Evolutionary conservation across 208 protist species (phyloP).

Genomic region (Jaenimonas drosophilae): DNA sequence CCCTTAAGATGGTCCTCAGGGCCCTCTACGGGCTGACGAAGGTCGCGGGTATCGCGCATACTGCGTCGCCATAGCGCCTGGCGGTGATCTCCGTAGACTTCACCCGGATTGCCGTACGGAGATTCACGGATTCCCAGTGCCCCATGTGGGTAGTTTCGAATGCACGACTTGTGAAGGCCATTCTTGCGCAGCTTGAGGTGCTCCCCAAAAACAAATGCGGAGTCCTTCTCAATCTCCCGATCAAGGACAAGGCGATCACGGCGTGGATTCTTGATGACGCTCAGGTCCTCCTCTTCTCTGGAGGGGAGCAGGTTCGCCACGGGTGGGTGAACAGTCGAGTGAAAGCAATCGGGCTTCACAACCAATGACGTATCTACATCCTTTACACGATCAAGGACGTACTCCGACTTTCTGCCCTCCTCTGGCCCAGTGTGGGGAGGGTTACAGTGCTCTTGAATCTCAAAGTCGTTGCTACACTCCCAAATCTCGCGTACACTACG

Average conservation of each 20-base stretch:
- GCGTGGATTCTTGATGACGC: not conserved
- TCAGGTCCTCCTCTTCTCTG: not conserved
- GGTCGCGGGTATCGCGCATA: not conserved
- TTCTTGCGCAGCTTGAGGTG: not conserved
- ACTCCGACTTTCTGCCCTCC: not conserved
- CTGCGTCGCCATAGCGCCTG: not conserved
- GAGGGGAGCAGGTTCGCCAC: not conserved
- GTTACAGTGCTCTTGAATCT: not conserved
- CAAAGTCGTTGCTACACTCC: conserved; percentile 3
- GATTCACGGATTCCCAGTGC: conserved; percentile 19
- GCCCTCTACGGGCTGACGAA: not conserved
- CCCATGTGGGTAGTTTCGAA: conserved; percentile 14
- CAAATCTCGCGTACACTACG: conserved; percentile 2
- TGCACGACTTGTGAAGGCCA: conserved; percentile 10
- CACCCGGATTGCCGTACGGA: conserved; percentile 18
- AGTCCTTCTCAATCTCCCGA: not conserved
- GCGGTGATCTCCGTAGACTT: conserved; percentile 11
- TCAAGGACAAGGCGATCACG: conserved; percentile 1
- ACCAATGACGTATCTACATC: not conserved
- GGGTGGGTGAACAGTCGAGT: not conserved
- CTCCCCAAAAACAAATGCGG: not conserved
- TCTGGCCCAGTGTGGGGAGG: not conserved
- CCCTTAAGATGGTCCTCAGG: conserved; percentile 12
- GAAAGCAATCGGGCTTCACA: conserved; percentile 1
- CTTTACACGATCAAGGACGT: not conserved